Evolutionary conservation across 352 stramenopile species (phyloP).

Genomic region (Pythium graminicola): DNA sequence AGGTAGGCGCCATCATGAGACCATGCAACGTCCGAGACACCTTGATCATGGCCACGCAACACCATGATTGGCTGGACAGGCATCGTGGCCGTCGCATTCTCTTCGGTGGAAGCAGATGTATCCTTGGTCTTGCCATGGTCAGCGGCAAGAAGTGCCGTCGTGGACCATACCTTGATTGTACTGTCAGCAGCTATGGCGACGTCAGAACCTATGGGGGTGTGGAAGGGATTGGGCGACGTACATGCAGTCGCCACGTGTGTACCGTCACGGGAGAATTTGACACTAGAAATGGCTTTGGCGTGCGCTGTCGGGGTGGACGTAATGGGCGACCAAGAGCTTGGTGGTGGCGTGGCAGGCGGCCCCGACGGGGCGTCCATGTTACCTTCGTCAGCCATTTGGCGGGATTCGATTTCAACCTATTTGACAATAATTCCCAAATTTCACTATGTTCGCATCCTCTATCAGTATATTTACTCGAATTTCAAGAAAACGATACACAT

Average conservation of each 20-base stretch:
- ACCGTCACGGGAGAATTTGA: slow-evolving; percentile 58
- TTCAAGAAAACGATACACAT: background rate
- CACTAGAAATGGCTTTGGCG: slow-evolving; percentile 63
- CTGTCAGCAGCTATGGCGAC: slow-evolving; percentile 78
- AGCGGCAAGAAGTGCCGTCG: slow-evolving; percentile 17
- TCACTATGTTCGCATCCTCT: background rate
- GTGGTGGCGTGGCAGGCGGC: background rate
- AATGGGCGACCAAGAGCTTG: background rate
- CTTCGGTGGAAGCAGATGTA: background rate
- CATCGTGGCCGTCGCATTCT: background rate
- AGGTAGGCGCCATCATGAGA: slow-evolving; percentile 79
- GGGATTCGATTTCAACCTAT: background rate
- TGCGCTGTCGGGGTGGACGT: slow-evolving; percentile 26
- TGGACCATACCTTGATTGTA: slow-evolving; percentile 71
- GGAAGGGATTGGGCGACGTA: background rate
- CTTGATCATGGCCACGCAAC: slow-evolving; percentile 88
- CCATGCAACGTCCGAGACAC: slow-evolving; percentile 93
- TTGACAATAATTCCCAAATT: too few relatives aligned
- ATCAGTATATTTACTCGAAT: slow-evolving; percentile 6
- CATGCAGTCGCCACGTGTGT: slow-evolving; percentile 58
- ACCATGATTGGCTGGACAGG: slow-evolving; percentile 25
- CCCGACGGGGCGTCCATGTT: background rate
- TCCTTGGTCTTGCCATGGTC: background rate
- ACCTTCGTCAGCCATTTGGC: background rate
- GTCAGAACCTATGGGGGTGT: background rate